These are phyloP conservation scores for Dothistroma septosporum DNA, from an alignment of 2,329 filamentous ascomycete species.

Conservation along the genomic window DNA sequence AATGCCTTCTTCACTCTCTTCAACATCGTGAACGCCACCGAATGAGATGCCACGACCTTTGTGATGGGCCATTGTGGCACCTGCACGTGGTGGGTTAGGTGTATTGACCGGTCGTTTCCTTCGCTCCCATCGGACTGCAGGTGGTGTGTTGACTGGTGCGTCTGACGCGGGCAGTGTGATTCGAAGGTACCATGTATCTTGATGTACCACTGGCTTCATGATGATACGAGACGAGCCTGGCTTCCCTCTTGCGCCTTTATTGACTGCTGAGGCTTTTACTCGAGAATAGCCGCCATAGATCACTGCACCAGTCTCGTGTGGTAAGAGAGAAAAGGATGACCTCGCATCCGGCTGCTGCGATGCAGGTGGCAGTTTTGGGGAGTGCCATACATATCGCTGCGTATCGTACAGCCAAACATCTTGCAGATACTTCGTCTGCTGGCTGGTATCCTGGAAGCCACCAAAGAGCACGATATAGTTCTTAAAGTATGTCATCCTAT, in stretches of 20 bases:
- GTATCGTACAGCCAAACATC: slow-evolving; percentile 98
- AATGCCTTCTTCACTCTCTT: slow-evolving; percentile 65
- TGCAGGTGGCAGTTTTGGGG: slow-evolving; percentile 68
- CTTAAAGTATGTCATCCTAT: slow-evolving; percentile 85
- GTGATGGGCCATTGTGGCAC: slow-evolving; percentile 90
- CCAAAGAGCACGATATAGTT: slow-evolving; percentile 95
- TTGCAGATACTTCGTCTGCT: slow-evolving; percentile 87
- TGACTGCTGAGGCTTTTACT: slow-evolving; percentile 62
- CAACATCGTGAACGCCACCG: slow-evolving; percentile 72
- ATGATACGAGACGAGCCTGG: slow-evolving; percentile 62
- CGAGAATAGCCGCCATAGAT: slow-evolving; percentile 92
- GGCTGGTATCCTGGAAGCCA: slow-evolving; percentile 94
- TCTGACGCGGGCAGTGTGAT: slow-evolving; percentile 69
- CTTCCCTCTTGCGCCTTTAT: slow-evolving; percentile 51
- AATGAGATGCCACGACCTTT: slow-evolving; percentile 90
- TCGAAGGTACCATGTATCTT: slow-evolving; percentile 90
- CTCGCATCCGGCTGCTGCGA: slow-evolving; percentile 78
- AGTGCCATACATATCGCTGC: slow-evolving; percentile 77
- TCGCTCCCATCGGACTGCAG: slow-evolving; percentile 82
- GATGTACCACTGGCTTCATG: slow-evolving; percentile 82
- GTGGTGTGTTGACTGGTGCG: slow-evolving; percentile 60
- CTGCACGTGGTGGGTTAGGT: slow-evolving; percentile 77
- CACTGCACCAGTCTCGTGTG: slow-evolving; percentile 84
- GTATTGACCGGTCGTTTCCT: slow-evolving; percentile 88
- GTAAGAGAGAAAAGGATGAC: slow-evolving; percentile 86